Evolutionary conservation across 192 early-diverging fungal genomes (phyloP).

Genomic region (Podila epigama): DNA sequence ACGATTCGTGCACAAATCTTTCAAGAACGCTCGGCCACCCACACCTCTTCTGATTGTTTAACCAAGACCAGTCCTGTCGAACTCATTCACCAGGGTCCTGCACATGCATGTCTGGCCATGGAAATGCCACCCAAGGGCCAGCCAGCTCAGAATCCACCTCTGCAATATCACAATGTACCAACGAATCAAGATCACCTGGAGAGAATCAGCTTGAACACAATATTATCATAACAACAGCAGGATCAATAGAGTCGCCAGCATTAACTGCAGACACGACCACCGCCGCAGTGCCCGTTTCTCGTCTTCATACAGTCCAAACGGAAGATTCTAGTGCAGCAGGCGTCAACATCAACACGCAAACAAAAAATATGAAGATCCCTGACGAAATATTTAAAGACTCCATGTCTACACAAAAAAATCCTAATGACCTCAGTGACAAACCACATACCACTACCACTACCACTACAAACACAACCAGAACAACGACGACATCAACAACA

Average conservation of each 20-base stretch:
- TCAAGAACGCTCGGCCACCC: too few species aligned
- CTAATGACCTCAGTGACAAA: not conserved
- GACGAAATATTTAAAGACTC: too few species aligned
- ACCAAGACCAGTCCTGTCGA: not conserved
- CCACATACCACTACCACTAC: not conserved
- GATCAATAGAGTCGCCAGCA: too few species aligned
- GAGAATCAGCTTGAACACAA: not conserved
- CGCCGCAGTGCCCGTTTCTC: too few species aligned
- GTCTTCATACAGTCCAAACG: too few species aligned
- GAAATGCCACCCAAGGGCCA: slow-evolving; percentile 23
- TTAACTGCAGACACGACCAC: too few species aligned
- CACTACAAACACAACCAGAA: not conserved
- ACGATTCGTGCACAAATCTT: too few species aligned
- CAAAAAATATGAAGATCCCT: too few species aligned
- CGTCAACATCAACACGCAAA: too few species aligned
- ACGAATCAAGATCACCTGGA: not conserved
- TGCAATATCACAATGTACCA: not conserved
- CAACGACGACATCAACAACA: not conserved
- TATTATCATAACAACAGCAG: not conserved
- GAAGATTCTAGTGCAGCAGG: too few species aligned
- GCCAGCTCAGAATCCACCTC: not conserved
- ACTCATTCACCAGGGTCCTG: slow-evolving; percentile 1
- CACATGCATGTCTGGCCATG: slow-evolving; percentile 38
- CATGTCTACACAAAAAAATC: too few species aligned
- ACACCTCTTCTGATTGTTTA: not conserved